Evolutionary conservation across 2,329 filamentous ascomycete genomes (phyloP), one percentile per base, ranked within the genome.

Genomic region (Epichloe typhina): DNA sequence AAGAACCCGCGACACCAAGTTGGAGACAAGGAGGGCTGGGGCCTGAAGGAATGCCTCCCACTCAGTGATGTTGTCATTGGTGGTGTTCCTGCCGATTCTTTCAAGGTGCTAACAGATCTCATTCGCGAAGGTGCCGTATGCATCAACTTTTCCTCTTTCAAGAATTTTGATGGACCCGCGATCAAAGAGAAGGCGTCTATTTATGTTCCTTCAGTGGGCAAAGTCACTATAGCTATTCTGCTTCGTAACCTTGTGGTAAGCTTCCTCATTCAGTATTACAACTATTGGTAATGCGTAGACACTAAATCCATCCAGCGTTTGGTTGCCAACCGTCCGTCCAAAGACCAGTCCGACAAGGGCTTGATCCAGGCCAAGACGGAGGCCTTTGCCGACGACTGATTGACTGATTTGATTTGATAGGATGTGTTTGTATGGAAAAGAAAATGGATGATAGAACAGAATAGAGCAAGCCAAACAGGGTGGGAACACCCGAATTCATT

Each of bases 181-280:
- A 82, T 97, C 58, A 97, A 95, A 71, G 86, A 96, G 66, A 95
- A 90, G 72, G 93, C 93, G 2, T 89, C 88, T 5, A 95, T 98
- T 61, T 98, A 96, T 61, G 90, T 97, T 17, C 93, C 93, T 1
- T 93, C 91, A 0, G 94, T 96, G 58, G 93, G 93, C 59, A 98
- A 97, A 73, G 91, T 97, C 46, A 98, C 93, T 0, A 97, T 97
- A 64, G 87, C 91, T 15, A 83, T 96, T 36, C 71, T 98, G 52
- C 72, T 97, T 61, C 77, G 93, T 51, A 98, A 98, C 64, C 70
- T 97, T 37, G 76, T 97, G 63, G 87, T 93, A 71, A 70, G 84
- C 77, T 33, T 1, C 15, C 9, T 4, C 2, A 17, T 50, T 36
- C 17, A 47, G 13, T 17, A 38, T 17, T 21, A 50, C 45, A 8